Evolutionary conservation across 2,329 filamentous ascomycete species (phyloP).

Genomic region (Hymenoscyphus fructigenus): DNA sequence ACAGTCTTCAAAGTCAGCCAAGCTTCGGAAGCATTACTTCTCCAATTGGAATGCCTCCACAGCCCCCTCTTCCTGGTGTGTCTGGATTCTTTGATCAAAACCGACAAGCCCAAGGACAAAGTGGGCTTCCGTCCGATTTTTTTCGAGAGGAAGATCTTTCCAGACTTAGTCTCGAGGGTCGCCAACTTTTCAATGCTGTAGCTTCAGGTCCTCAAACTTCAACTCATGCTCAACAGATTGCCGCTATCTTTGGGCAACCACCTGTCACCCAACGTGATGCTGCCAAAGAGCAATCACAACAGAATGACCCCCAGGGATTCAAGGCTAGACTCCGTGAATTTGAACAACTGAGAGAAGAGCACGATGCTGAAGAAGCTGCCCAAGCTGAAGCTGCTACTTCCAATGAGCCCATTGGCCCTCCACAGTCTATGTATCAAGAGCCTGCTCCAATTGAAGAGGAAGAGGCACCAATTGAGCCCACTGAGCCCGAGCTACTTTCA

Average conservation of each 20-base stretch:
- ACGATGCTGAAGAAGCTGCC: conserved; percentile 53
- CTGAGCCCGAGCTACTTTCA: conserved; percentile 57
- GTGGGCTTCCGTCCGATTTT: conserved; percentile 46
- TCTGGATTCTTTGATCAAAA: conserved; percentile 68
- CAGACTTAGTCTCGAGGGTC: conserved; percentile 56
- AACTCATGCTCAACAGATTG: conserved; percentile 33
- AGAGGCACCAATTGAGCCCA: conserved; percentile 21
- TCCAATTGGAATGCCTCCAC: conserved; percentile 63
- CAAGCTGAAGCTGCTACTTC: conserved; percentile 36
- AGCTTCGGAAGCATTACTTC: conserved; percentile 94
- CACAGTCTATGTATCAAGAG: conserved; percentile 25
- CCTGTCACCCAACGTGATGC: conserved; percentile 48
- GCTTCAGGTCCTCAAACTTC: conserved; percentile 25
- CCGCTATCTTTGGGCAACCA: conserved; percentile 32
- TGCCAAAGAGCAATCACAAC: conserved; percentile 56
- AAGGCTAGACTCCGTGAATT: conserved; percentile 75
- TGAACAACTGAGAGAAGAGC: conserved; percentile 71
- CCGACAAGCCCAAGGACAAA: conserved; percentile 43
- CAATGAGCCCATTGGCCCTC: conserved; percentile 30
- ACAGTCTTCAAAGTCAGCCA: conserved; percentile 94
- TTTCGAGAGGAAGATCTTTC: conserved; percentile 74
- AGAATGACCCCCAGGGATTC: conserved; percentile 61
- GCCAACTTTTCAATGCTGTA: conserved; percentile 20
- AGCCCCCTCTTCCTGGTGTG: conserved; percentile 48
- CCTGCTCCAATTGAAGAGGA: conserved; percentile 34